A percentile compares a stretch with the other conserved stretches of the same genome.
Conservation (phyloP, 306 rosid genomes). For the Oxytropis ochrocephala region DNA sequence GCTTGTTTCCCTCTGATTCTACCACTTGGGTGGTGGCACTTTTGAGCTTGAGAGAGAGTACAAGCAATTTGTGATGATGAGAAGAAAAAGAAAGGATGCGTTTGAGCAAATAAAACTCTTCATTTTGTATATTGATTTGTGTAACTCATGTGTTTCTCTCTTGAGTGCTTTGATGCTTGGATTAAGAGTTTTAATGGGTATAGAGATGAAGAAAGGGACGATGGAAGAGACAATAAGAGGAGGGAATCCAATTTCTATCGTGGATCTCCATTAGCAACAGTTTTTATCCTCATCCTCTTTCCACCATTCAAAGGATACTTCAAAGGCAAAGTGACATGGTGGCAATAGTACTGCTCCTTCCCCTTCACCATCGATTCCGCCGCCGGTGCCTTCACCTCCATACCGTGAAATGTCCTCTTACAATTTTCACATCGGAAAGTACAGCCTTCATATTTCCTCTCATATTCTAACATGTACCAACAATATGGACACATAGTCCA, state of each 20-base stretch:
- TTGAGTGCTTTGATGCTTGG: neutral
- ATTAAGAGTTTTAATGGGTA: neutral
- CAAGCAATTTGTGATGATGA: neutral
- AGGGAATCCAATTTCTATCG: too few relatives aligned
- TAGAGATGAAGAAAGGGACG: too few relatives aligned
- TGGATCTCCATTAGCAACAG: too few relatives aligned
- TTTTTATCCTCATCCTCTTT: constrained; percentile 30
- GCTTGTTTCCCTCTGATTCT: constrained; percentile 14
- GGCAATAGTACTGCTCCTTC: constrained; percentile 44
- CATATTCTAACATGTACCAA: constrained; percentile 48
- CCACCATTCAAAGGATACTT: constrained; percentile 8
- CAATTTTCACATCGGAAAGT: constrained; percentile 54
- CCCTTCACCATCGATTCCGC: constrained; percentile 35
- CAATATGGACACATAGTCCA: constrained; percentile 87
- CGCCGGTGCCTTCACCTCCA: constrained; percentile 38
- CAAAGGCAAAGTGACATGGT: constrained; percentile 27
- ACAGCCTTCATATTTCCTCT: constrained; percentile 41
- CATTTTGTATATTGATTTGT: neutral
- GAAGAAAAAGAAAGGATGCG: neutral
- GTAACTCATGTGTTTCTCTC: neutral
- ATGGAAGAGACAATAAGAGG: too few relatives aligned
- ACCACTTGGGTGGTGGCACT: neutral
- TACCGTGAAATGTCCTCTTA: constrained; percentile 54
- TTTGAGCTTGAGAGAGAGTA: neutral
- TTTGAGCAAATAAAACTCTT: neutral